Evolutionary conservation across 164 flowering plant genomes (phyloP), one percentile per base, ranked within the genome.

Genomic region (Sedum album): DNA sequence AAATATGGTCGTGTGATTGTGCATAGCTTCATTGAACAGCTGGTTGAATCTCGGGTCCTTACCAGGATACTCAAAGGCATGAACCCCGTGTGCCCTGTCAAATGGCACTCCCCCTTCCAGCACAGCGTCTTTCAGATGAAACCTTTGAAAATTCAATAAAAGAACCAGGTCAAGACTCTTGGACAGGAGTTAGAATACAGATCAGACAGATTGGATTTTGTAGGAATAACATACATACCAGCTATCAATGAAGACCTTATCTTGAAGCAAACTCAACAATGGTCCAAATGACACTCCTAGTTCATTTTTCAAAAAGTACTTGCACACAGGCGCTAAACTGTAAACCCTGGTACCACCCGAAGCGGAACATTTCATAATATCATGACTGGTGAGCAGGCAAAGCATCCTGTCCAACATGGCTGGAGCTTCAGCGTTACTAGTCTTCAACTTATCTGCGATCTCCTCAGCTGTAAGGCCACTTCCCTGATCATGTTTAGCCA

Each of bases 41-140:
- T 69, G 57, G 5, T 69, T 67, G 57, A 73, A 69, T 35, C 71
- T 53, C 2, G 72, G 46, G 30, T 80, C 79, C 36, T 44, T 35
- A 14, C 66, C 63, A n/a, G 31, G 42, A 67, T 76, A 74, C 21
- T 76, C 74, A 18, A 67, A 71, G 7, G 68, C 41, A 7, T 44
- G 38, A 65, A 71, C 61, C 15, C 77, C 82, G 65, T 79, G 55
- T 0, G 69, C 76, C 68, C 42, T 75, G 35, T 66, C 20, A 44
- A 75, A 79, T 10, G 77, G 82, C 31, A 71, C 5, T 13, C 68
- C 76, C 10, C 83, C 79, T 70, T 74, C 81, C 49, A 75, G 41
- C 25, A 80, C 57, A 9, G 79, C 77, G 64, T 77, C 79, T 49
- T 80, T 79, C 31, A 76, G 38, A n/a, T 74, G 62, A 65, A 30